Conservation (phyloP, 345 rosid species). For the Eucalyptus marginata region DNA sequence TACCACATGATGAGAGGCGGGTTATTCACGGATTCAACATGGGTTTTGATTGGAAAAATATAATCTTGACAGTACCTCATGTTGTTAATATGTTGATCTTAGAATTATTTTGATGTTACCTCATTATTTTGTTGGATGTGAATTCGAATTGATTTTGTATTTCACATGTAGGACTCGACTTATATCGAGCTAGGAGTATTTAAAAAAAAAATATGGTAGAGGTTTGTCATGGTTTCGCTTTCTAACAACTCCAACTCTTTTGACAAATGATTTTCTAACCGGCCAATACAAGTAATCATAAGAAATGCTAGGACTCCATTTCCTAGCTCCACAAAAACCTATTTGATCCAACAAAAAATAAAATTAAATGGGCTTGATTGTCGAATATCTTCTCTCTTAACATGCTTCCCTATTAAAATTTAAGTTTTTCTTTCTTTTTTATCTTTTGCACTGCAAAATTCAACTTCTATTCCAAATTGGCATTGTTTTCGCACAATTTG, state of each 20-base stretch:
- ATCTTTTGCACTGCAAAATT: not conserved
- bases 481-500: not conserved
- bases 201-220: not conserved
- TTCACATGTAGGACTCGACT: not conserved
- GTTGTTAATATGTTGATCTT: not conserved
- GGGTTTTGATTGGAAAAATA: not conserved
- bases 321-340: not conserved
- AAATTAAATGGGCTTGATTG: not conserved
- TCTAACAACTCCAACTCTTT: not conserved
- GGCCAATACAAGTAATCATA: not conserved
- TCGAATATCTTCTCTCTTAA: not conserved
- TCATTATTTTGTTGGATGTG: not conserved
- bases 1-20: not conserved
- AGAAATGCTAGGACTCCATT: not conserved
- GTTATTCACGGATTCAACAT: not conserved
- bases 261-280: not conserved
- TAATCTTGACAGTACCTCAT: not conserved
- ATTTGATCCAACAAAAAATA: not conserved
- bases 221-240: not conserved
- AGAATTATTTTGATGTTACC: not conserved
- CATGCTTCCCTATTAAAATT: not conserved
- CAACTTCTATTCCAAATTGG: not conserved
- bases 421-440: not conserved
- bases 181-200: not conserved
- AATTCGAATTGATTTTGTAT: not conserved